These are phyloP conservation scores for Penicillium parvum DNA, from an alignment of 495 filamentous ascomycete genomes.

Conservation along the genomic window DNA sequence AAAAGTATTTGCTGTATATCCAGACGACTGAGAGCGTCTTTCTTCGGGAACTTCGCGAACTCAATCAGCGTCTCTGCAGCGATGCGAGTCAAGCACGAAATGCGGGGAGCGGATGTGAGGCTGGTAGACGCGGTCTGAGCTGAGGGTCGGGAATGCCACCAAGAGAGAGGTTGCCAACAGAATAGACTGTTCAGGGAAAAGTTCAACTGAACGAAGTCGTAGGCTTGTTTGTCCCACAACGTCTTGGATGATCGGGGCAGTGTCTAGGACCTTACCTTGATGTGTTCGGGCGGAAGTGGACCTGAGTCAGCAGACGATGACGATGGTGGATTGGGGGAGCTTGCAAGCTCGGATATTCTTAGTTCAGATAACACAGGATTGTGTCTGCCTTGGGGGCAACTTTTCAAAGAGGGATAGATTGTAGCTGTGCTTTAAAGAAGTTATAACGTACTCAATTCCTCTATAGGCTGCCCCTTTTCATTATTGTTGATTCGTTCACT, in stretches of 20 bases:
- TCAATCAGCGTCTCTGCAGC: background rate
- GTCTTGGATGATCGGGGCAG: background rate
- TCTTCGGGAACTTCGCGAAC: background rate
- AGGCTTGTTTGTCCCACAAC: constrained; percentile 1
- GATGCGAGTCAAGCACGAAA: constrained; percentile 15
- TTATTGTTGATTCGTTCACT: constrained; percentile 7
- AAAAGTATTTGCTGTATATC: background rate
- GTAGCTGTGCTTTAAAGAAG: too few species aligned
- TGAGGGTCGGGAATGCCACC: constrained; percentile 3
- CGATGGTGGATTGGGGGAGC: constrained; percentile 12
- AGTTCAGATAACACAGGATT: constrained; percentile 1
- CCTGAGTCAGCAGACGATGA: constrained; percentile 26
- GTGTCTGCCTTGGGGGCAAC: constrained; percentile 11
- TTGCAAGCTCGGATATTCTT: constrained; percentile 13
- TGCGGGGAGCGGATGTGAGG: constrained; percentile 30
- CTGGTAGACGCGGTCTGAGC: constrained; percentile 7
- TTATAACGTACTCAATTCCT: too few species aligned
- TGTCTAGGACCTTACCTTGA: background rate
- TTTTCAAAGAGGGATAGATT: too few species aligned
- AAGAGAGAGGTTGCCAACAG: background rate
- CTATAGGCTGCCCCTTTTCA: background rate
- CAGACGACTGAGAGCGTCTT: background rate
- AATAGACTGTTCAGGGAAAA: background rate
- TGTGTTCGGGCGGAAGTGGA: constrained; percentile 13
- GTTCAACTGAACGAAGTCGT: background rate